Conservation (phyloP, 2,329 filamentous ascomycete genomes). For the Venturia effusa region DNA sequence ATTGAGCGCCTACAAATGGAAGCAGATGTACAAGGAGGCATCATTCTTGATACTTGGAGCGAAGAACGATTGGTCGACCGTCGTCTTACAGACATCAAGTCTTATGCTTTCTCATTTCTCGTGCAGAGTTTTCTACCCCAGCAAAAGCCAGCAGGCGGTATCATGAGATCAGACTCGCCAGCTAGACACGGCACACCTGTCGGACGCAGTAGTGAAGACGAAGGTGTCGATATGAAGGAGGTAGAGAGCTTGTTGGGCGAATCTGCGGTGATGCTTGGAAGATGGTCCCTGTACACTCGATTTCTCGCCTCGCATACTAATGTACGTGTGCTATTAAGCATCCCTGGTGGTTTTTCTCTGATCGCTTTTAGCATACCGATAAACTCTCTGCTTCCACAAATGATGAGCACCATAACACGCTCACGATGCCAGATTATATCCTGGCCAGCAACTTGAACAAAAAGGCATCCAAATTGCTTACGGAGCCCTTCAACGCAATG, state of each 20-base stretch:
- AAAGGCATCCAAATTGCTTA: slow-evolving; percentile 66
- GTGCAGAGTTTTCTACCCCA: slow-evolving; percentile 83
- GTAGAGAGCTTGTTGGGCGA: slow-evolving; percentile 81
- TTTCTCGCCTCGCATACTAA: slow-evolving; percentile 72
- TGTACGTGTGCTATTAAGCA: slow-evolving; percentile 10
- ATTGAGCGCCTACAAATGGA: slow-evolving; percentile 89
- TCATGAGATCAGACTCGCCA: slow-evolving; percentile 65
- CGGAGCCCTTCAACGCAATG: slow-evolving; percentile 79
- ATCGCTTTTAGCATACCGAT: neutral
- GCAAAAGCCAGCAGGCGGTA: slow-evolving; percentile 50
- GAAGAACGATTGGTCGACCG: slow-evolving; percentile 80
- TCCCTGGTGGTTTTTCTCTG: neutral
- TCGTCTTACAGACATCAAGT: slow-evolving; percentile 88
- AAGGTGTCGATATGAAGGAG: slow-evolving; percentile 93
- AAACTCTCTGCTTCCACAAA: neutral
- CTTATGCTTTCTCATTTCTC: slow-evolving; percentile 93
- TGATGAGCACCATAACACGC: slow-evolving; percentile 18
- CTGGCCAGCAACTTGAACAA: slow-evolving; percentile 66
- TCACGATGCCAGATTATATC: slow-evolving; percentile 64
- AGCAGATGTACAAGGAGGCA: slow-evolving; percentile 91
- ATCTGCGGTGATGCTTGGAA: slow-evolving; percentile 80
- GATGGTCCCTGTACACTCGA: slow-evolving; percentile 85
- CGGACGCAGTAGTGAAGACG: slow-evolving; percentile 68
- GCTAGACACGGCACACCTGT: slow-evolving; percentile 36
- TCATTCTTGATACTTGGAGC: slow-evolving; percentile 89